Conservation (phyloP, 2,329 filamentous ascomycete genomes). For the Fusarium pseudocircinatum region DNA sequence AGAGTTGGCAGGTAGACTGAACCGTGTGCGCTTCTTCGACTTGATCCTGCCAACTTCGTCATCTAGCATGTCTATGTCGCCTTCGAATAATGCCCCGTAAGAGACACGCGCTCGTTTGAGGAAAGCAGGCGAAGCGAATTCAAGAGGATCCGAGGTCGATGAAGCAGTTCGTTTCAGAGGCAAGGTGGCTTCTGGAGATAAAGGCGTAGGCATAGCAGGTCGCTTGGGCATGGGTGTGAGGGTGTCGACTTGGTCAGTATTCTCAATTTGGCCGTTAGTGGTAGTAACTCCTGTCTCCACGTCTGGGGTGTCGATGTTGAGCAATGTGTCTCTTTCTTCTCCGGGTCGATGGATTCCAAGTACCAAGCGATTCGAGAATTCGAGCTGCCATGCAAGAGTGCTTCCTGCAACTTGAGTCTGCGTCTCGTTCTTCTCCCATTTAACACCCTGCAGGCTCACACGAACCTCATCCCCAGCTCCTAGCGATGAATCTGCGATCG, state of each 20-base stretch:
- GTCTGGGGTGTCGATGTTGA: conserved; percentile 60
- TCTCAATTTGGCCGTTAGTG: conserved; percentile 28
- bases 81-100: conserved; percentile 72
- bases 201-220: conserved; percentile 28
- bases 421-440: conserved; percentile 67
- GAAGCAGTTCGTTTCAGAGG: conserved; percentile 50
- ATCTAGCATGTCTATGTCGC: conserved; percentile 74
- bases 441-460: conserved; percentile 73
- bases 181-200: conserved; percentile 30
- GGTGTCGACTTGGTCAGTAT: neutral
- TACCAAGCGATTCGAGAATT: conserved; percentile 60
- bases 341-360: conserved; percentile 57
- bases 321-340: conserved; percentile 55
- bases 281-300: conserved; percentile 26
- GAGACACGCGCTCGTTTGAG: conserved; percentile 76
- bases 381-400: conserved; percentile 67
- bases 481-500: conserved; percentile 72
- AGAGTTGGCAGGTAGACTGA: conserved; percentile 70
- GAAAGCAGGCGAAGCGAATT: conserved; percentile 83
- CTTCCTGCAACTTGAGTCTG: conserved; percentile 60
- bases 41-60: conserved; percentile 58
- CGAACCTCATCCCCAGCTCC: conserved; percentile 82
- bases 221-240: conserved; percentile 13
- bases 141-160: conserved; percentile 53
- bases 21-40: conserved; percentile 73